Evolutionary conservation across 1,284 basidiomycete species (phyloP).

Genomic region (Fomitopsis betulina): DNA sequence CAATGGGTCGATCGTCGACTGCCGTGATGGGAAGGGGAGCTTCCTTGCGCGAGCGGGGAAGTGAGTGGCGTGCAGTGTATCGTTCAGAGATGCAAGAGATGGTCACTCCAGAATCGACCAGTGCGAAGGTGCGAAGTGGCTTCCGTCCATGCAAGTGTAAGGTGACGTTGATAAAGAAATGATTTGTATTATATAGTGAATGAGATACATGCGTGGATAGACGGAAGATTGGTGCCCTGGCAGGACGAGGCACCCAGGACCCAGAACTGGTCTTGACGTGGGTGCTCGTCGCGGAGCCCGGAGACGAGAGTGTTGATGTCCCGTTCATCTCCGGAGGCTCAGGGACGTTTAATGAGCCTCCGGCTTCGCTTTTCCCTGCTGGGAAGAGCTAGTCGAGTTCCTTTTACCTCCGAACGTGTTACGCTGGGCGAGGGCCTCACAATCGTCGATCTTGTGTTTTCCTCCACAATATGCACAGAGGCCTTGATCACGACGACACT

Average conservation of each 20-base stretch:
- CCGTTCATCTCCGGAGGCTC: no score
- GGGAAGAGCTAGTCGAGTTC: slow-evolving; percentile 5
- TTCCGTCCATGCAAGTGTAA: slow-evolving; percentile 27
- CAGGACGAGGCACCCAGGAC: no score
- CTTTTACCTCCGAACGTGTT: no score
- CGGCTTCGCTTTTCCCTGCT: slow-evolving; percentile 31
- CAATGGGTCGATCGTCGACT: slow-evolving; percentile 33
- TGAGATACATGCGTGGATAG: slow-evolving; percentile 11
- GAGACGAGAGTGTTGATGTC: slow-evolving; percentile 11
- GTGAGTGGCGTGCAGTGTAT: slow-evolving; percentile 26
- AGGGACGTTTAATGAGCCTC: slow-evolving; percentile 13
- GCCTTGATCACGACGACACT: slow-evolving; percentile 14
- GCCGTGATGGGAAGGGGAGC: no score
- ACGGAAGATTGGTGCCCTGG: slow-evolving; percentile 4
- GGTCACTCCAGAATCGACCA: slow-evolving; percentile 33
- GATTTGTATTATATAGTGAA: slow-evolving; percentile 13
- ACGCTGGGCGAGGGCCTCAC: slow-evolving; percentile 21
- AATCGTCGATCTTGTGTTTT: slow-evolving; percentile 21
- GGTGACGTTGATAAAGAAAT: slow-evolving; percentile 32
- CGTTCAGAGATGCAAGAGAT: slow-evolving; percentile 31
- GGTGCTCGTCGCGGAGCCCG: slow-evolving; percentile 6
- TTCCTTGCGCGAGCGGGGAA: slow-evolving; percentile 23
- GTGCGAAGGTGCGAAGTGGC: slow-evolving; percentile 25
- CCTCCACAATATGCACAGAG: no score
- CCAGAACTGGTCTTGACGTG: slow-evolving; percentile 1